Percentiles rank a stretch among this genome's conserved stretches.
These are phyloP conservation scores for Vigna hirtella DNA, from an alignment of 306 rosid species.

Conservation along the genomic window DNA sequence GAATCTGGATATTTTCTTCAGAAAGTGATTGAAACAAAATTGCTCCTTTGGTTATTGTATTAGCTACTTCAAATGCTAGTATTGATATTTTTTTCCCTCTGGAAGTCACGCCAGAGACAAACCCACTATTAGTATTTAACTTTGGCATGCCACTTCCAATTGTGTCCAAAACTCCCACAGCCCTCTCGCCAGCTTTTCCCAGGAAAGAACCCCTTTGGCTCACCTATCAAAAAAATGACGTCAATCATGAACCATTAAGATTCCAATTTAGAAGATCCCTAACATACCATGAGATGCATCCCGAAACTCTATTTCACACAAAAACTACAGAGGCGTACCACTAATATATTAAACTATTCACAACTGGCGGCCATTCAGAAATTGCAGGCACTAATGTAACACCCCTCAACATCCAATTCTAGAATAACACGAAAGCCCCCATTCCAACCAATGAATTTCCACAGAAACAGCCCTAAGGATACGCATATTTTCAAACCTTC, in stretches of 20 bases:
- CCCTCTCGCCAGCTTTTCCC: constrained; percentile 78
- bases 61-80: constrained; percentile 97
- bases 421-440: background rate
- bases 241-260: constrained; percentile 25
- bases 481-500: background rate
- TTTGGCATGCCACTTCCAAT: constrained; percentile 80
- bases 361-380: constrained; percentile 12
- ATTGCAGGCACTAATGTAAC: constrained; percentile 14
- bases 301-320: background rate
- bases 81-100: constrained; percentile 73
- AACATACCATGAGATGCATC: constrained; percentile 22
- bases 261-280: constrained; percentile 19
- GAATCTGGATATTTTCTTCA: constrained; percentile 71
- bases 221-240: constrained; percentile 50
- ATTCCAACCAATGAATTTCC: constrained; percentile 5
- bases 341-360: background rate
- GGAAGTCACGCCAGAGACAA: constrained; percentile 59
- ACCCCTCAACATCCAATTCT: constrained; percentile 29
- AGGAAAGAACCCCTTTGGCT: constrained; percentile 60
- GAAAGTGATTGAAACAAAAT: constrained; percentile 77
- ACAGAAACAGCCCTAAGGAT: background rate
- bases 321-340: background rate
- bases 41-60: constrained; percentile 79
- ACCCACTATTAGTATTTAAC: constrained; percentile 59
- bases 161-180: constrained; percentile 78